Evolutionary conservation across 2,329 filamentous ascomycete species (phyloP), one percentile per base, ranked within the genome.

Genomic region (Scleromitrula shiraiana): DNA sequence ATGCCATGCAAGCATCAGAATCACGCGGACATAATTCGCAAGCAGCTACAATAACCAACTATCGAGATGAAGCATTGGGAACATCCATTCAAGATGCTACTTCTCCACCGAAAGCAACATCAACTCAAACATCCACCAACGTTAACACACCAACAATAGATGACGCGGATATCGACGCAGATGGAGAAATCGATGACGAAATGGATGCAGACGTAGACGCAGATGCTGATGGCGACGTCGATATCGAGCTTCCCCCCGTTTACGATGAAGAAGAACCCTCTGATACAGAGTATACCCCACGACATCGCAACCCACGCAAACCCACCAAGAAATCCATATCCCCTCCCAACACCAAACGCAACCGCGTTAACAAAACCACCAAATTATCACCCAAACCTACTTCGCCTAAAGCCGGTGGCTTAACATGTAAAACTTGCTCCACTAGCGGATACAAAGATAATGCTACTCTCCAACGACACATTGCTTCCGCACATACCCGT

Each of bases 401-500:
- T 5, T 17, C 30, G 7, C 14, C 35, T 23, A 47, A 54, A 40
- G 10, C 7, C 12, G 10, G 10, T 1, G 22, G 29, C 17, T 14
- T 36, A 10, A 15, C 41, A 9, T 61, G 59, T 46, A 56, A 51
- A 36, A 39, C 37, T 26, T 62, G 59, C 48, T 9, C 24, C 55
- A 46, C 58, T 5, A 60, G 60, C 1, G 52, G 58, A n/a, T 78
- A 77, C 62, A 68, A 70, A 24, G 73, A 76, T 51, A 59, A 65
- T 20, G 58, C 57, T 6, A 56, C 66, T 4, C 70, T 78, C 2
- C 66, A 74, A 39, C 70, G 66, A 41, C 75, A 80, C 59, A 65
- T 71, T 56, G 73, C 53, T 7, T 43, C 40, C 1, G 33, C 49
- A 22, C 78, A 83, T 58, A 74, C 70, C 2, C 75, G 78, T 1